Evolutionary conservation across 805 yeast species (phyloP).

Genomic region (Cyberlindnera americana): DNA sequence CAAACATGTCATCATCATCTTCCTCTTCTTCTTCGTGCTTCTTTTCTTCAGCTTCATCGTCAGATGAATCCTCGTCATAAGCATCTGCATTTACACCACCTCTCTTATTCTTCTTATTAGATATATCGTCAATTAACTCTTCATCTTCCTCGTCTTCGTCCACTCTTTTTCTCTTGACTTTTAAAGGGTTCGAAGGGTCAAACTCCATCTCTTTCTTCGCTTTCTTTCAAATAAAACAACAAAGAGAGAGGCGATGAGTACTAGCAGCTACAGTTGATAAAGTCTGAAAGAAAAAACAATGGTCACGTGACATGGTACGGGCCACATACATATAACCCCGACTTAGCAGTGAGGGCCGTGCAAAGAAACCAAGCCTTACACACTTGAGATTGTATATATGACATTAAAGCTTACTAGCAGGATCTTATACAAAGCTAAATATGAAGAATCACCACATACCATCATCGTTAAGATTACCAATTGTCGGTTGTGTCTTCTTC

Average conservation of each 20-base stretch:
- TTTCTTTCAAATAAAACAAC: no score
- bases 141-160: constrained; percentile 14
- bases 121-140: constrained; percentile 17
- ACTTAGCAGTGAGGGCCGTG: no score
- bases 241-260: neutral
- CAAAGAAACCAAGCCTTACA: no score
- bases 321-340: no score
- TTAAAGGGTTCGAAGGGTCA: constrained; percentile 8
- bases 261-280: no score
- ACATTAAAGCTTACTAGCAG: no score
- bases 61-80: constrained; percentile 26
- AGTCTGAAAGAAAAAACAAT: no score
- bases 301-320: no score
- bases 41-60: constrained; percentile 9
- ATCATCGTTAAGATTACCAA: constrained; percentile 25
- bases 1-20: constrained; percentile 9
- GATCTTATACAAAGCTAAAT: no score
- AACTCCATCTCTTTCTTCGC: neutral
- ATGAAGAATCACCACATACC: constrained; percentile 29
- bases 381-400: no score
- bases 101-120: constrained; percentile 18
- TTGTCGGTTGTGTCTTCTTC: constrained; percentile 14
- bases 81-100: constrained; percentile 16
- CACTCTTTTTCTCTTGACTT: constrained; percentile 1
- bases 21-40: constrained; percentile 29